phyloP scores from a whole-genome alignment of 345 rosid species.

The Brassica rapa region DNA sequence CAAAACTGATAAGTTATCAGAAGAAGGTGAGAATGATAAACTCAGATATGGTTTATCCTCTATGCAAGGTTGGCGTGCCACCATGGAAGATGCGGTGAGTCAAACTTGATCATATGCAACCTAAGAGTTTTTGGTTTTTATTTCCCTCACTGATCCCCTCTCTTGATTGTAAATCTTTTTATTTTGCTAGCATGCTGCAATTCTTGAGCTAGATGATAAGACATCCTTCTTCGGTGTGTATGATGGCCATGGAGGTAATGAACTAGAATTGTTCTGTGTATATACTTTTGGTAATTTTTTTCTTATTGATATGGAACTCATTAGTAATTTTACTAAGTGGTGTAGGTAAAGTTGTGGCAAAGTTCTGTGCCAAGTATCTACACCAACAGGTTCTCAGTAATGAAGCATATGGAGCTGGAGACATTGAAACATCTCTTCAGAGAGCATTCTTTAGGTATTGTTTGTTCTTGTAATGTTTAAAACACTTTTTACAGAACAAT shows the following conservation, averaged over 20 bases:
- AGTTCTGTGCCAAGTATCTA: constrained; percentile 84
- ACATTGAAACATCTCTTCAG: constrained; percentile 64
- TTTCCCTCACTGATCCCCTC: neutral
- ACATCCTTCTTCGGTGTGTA: constrained; percentile 85
- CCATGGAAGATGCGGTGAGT: constrained; percentile 93
- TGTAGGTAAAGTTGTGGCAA: constrained; percentile 81
- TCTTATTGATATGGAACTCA: neutral
- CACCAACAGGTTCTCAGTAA: constrained; percentile 69
- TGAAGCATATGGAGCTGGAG: constrained; percentile 71
- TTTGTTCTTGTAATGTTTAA: neutral
- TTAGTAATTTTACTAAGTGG: neutral
- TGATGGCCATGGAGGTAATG: constrained; percentile 89
- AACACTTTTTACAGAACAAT: neutral
- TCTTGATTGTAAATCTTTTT: neutral
- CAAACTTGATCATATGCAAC: constrained; percentile 4
- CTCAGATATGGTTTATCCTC: constrained; percentile 72
- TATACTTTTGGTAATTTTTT: neutral
- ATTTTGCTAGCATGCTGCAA: constrained; percentile 61
- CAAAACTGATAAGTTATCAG: constrained; percentile 72
- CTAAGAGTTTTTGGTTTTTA: neutral
- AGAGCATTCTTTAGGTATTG: constrained; percentile 70
- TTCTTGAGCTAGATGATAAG: constrained; percentile 58
- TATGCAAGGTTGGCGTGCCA: constrained; percentile 91
- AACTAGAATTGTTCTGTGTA: neutral
- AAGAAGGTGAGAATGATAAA: constrained; percentile 65